Percentiles rank a stretch among this genome's conserved stretches.
phyloP scores from a whole-genome alignment of 164 flowering plant species.

The Liquidambar formosana region DNA sequence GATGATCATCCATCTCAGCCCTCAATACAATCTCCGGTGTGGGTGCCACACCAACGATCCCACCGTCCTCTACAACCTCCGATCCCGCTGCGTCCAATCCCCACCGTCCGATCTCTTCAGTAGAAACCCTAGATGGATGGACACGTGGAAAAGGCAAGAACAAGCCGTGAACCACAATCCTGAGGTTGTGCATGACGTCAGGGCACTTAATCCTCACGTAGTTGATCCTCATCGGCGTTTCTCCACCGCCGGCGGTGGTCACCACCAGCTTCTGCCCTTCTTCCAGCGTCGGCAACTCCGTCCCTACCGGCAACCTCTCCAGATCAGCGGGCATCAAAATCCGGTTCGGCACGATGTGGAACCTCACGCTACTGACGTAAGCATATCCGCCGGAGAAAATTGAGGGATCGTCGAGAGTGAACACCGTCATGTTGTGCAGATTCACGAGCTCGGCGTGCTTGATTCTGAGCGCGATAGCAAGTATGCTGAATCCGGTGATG shows the following conservation, averaged over 20 bases:
- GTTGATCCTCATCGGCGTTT: slow-evolving; percentile 46
- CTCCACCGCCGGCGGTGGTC: slow-evolving; percentile 26
- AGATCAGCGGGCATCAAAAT: slow-evolving; percentile 41
- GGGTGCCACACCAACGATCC: too few species aligned
- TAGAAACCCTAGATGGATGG: too few species aligned
- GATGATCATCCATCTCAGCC: slow-evolving; percentile 19
- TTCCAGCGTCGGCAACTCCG: slow-evolving; percentile 39
- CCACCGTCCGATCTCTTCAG: too few species aligned
- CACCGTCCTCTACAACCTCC: too few species aligned
- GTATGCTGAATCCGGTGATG: slow-evolving; percentile 41
- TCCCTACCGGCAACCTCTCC: slow-evolving; percentile 36
- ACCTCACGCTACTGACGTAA: slow-evolving; percentile 43
- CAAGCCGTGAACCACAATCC: slow-evolving; percentile 48
- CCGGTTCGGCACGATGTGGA: slow-evolving; percentile 55
- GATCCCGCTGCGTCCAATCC: too few species aligned
- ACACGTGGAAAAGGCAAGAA: slow-evolving; percentile 49
- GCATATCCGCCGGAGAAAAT: slow-evolving; percentile 49
- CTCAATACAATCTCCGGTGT: neutral
- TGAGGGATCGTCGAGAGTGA: slow-evolving; percentile 45
- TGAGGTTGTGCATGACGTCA: slow-evolving; percentile 45
- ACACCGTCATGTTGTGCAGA: slow-evolving; percentile 47
- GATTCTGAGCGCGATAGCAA: slow-evolving; percentile 43
- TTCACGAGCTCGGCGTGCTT: slow-evolving; percentile 46
- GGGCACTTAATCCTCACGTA: slow-evolving; percentile 42
- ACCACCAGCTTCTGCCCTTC: slow-evolving; percentile 35